Evolutionary conservation across 345 rosid genomes (phyloP), one percentile per base, ranked within the genome.

Genomic region (Stellera chamaejasme): DNA sequence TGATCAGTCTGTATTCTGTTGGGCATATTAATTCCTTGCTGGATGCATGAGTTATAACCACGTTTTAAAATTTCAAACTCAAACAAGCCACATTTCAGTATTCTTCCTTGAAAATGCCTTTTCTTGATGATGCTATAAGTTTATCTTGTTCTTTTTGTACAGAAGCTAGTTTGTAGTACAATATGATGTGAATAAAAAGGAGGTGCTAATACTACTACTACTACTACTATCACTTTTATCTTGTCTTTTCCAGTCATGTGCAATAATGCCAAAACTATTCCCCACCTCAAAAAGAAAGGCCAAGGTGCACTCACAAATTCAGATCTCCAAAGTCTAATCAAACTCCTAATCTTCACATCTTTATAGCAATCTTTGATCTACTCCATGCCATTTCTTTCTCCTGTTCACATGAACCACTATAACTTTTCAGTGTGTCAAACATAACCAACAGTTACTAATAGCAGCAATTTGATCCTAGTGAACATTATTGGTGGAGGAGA

Each of bases 91-190:
- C 39, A 32, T 5, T 32, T 32, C 1, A 32, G 7, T 3, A 5
- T 32, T 68, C 56, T 51, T 66, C 52, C 42, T 52, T 14, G 3
- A 54, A 15, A 48, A 49, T 12, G 13, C 9, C 32, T 23, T 50
- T 53, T 41, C 19, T 41, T 45, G 36, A 60, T 52, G 44, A 48
- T 6, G 23, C 48, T 6, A 42, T 39, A 32, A 32, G 7, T 8
- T 8, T 32, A 32, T 32, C 39, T 32, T 32, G 39, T 32, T 32
- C 39, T 32, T 32, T 32, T 32, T 32, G 39, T 32, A 32, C 9
- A 32, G 39, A 32, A 32, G 39, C 4, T 32, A 32, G 39, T 32
- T 32, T 5, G 39, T 3, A 32, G 39, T 32, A 5, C 39, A 5
- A 32, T 32, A 32, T 32, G 39, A 32, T 32, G 39, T 5, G 39